Conservation (phyloP, 306 rosid genomes). For the Acacia acuminata region DNA sequence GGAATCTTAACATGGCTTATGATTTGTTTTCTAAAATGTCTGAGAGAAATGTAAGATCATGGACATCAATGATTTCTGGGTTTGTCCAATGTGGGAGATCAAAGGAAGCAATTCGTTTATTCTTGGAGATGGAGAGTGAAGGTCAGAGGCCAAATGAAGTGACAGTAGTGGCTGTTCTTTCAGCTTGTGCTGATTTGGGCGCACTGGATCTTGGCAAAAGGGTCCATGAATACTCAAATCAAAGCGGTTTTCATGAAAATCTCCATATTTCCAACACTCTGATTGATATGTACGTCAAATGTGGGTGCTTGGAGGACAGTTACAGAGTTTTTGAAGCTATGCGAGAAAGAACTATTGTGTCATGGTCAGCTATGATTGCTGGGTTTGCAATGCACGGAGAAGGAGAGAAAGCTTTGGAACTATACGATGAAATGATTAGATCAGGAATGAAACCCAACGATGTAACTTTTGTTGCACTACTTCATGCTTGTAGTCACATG, state of each 20-base stretch:
- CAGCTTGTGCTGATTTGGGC: slow-evolving; percentile 61
- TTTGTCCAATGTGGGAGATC: slow-evolving; percentile 55
- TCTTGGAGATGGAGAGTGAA: slow-evolving; percentile 47
- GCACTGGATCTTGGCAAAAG: slow-evolving; percentile 50
- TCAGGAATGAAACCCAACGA: slow-evolving; percentile 49
- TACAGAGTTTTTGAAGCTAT: slow-evolving; percentile 35
- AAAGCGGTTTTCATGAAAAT: slow-evolving; percentile 39
- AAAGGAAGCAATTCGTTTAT: slow-evolving; percentile 46
- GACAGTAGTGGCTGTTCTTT: slow-evolving; percentile 50
- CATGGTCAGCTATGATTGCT: slow-evolving; percentile 62
- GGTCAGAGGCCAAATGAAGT: slow-evolving; percentile 57
- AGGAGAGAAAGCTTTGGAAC: slow-evolving; percentile 50
- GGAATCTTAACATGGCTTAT: slow-evolving; percentile 41
- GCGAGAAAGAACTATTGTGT: slow-evolving; percentile 48
- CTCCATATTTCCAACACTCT: slow-evolving; percentile 45
- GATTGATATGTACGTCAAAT: slow-evolving; percentile 61
- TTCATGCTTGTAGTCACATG: slow-evolving; percentile 68
- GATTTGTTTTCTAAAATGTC: slow-evolving; percentile 47
- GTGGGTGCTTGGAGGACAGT: slow-evolving; percentile 61
- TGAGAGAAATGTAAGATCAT: slow-evolving; percentile 53
- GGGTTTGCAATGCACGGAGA: slow-evolving; percentile 58
- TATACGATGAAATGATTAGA: slow-evolving; percentile 43
- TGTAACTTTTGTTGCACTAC: slow-evolving; percentile 50
- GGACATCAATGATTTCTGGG: slow-evolving; percentile 65
- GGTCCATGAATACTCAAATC: slow-evolving; percentile 44